A percentile compares a stretch with the other conserved stretches of the same genome.
These are phyloP conservation scores for Blepharisma japonicum DNA, from an alignment of 73 alveolate species.

Conservation along the genomic window DNA sequence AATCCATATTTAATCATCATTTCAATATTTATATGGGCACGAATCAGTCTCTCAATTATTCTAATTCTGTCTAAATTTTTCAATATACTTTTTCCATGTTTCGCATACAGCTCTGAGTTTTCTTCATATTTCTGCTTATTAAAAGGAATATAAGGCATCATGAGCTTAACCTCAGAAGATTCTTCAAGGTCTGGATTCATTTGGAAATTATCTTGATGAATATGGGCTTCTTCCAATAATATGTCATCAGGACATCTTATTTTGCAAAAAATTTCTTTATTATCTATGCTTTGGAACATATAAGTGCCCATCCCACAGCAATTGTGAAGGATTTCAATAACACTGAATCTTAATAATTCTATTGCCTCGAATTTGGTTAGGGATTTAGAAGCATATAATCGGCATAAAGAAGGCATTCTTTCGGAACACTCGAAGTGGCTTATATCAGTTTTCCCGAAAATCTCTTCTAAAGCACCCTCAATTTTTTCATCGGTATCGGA, in stretches of 20 bases:
- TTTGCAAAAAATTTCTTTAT: conserved; percentile 1
- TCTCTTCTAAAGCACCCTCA: background rate
- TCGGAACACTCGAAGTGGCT: background rate
- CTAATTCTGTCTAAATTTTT: conserved; percentile 25
- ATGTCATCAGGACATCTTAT: background rate
- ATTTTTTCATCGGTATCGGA: background rate
- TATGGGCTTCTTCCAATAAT: background rate
- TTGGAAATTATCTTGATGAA: background rate
- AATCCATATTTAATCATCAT: background rate
- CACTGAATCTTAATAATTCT: background rate
- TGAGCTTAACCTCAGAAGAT: background rate
- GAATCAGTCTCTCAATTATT: background rate
- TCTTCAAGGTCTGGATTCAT: background rate
- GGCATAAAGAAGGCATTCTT: background rate
- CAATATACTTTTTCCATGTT: background rate
- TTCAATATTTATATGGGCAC: background rate
- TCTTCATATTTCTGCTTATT: no score
- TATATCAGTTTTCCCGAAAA: background rate
- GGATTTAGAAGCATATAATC: background rate
- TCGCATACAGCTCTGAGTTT: background rate
- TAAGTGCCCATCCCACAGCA: conserved; percentile 27
- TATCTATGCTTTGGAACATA: background rate
- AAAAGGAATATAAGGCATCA: conserved; percentile 17
- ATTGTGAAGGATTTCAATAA: conserved; percentile 14
- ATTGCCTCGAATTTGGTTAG: background rate